phyloP scores from a whole-genome alignment of 2,329 filamentous ascomycete species.

The Rutstroemia sp. region DNA sequence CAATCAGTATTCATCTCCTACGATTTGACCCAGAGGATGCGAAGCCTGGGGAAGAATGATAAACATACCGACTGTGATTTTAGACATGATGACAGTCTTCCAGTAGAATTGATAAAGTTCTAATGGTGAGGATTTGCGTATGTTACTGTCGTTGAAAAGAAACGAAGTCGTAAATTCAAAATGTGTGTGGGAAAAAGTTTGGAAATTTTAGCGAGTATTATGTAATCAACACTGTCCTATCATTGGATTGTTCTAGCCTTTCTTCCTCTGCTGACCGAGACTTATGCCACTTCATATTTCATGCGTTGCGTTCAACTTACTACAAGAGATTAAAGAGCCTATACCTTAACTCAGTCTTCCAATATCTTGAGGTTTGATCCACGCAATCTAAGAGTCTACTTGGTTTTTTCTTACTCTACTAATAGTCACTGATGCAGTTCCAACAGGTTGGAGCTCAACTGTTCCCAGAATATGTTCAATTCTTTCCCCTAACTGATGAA shows the following conservation, averaged over 20 bases:
- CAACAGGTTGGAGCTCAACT: too few relatives aligned
- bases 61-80: conserved; percentile 67
- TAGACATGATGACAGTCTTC: conserved; percentile 86
- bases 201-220: conserved; percentile 2
- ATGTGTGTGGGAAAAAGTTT: background rate
- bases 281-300: too few relatives aligned
- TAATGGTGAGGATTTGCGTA: conserved; percentile 62
- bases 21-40: background rate
- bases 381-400: too few relatives aligned
- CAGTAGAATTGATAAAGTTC: conserved; percentile 60
- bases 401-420: too few relatives aligned
- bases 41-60: conserved; percentile 1
- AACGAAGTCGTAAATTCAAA: conserved; percentile 3
- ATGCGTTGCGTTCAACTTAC: too few relatives aligned
- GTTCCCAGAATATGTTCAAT: too few relatives aligned
- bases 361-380: too few relatives aligned
- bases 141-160: conserved; percentile 14
- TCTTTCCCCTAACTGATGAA: too few relatives aligned
- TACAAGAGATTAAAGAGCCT: too few relatives aligned
- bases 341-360: too few relatives aligned
- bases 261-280: too few relatives aligned
- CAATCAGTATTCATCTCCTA: conserved; percentile 13
- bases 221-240: background rate
- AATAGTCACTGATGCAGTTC: too few relatives aligned
- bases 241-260: background rate